Percentiles rank a stretch among this genome's conserved stretches.
Evolutionary conservation across 805 yeast genomes (phyloP).

Genomic region (Blastobotrys parvus): DNA sequence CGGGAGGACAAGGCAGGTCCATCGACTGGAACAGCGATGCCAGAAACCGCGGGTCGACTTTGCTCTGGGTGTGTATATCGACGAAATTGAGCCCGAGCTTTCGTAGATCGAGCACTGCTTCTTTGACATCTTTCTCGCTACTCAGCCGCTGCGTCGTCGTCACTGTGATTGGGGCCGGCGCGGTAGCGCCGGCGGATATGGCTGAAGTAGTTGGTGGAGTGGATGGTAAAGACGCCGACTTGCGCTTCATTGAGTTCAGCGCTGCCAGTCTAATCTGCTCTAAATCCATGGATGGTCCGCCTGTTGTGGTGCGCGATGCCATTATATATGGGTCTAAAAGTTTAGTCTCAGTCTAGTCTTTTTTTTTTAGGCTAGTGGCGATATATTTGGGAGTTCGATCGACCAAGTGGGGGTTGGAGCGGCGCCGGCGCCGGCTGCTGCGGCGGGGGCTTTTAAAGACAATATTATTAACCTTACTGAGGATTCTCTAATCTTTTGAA

Average conservation of each 20-base stretch:
- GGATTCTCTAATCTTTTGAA: conserved; percentile 47
- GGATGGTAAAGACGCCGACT: not conserved
- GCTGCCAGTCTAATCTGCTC: conserved; percentile 15
- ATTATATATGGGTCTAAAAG: too few relatives aligned
- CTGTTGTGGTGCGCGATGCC: not conserved
- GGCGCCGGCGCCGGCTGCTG: too few relatives aligned
- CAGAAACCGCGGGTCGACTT: conserved; percentile 10
- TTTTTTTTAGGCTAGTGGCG: too few relatives aligned
- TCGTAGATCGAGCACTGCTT: conserved; percentile 17
- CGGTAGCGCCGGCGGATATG: too few relatives aligned
- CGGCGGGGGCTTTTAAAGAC: too few relatives aligned
- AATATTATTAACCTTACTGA: conserved; percentile 1
- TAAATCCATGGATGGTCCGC: not conserved
- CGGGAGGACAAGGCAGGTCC: not conserved
- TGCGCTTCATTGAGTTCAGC: conserved; percentile 9
- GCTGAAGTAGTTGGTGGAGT: too few relatives aligned
- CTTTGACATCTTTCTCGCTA: conserved; percentile 3
- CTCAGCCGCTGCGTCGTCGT: too few relatives aligned
- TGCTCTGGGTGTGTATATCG: conserved; percentile 19
- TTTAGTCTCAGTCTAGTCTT: too few relatives aligned
- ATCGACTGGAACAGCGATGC: conserved; percentile 5
- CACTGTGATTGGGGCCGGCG: too few relatives aligned
- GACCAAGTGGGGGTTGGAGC: too few relatives aligned
- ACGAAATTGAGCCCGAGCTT: conserved; percentile 21
- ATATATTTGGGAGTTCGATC: too few relatives aligned